Evolutionary conservation across 2,329 filamentous ascomycete genomes (phyloP), one percentile per base, ranked within the genome.

Genomic region (Fusarium tanahbumbuense): DNA sequence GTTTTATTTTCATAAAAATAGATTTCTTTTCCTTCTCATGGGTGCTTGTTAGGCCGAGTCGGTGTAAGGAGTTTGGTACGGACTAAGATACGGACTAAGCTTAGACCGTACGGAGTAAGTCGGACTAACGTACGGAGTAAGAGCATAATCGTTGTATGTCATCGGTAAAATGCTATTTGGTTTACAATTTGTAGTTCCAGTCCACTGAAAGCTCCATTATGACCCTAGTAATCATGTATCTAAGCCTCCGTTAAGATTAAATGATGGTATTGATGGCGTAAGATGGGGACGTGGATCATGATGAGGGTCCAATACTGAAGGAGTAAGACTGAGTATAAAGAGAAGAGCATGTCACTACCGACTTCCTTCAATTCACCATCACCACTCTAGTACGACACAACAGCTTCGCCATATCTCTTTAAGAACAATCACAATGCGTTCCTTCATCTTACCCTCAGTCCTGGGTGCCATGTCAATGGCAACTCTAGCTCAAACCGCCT

Each of bases 1-100:
- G 4, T 13, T 25, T 40, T 30, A 12, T 12, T 32, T n/a, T 22
- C 34, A 22, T 47, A 32, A 6, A 27, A 27, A 5, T n/a, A 28
- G 8, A 44, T n/a, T 15, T 22, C 2, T 6, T 11, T 11, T 13
- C 9, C 1, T 18, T 2, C 18, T 9, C 10, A 2, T 9, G 6
- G 9, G 23, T 6, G 25, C 3, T 3, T n/a, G 16, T n/a, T 56
- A 18, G 25, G 34, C 53, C 53, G 60, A 46, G 23, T 32, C 30
- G 8, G 53, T 25, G 25, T 40, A n/a, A 49, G 20, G 27, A 44
- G 9, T 5, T 5, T 27, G 8, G 23, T 47, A 50, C 68, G 60
- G 68, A 63, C 44, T 64, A 60, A 53, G 37, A n/a, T 34, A 45
- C 64, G 69, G 66, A 59, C 28, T 49, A 56, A 56, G 57, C 46